Conservation (phyloP, 768 basidiomycete species). For the Clitopilus hobsonii region DNA sequence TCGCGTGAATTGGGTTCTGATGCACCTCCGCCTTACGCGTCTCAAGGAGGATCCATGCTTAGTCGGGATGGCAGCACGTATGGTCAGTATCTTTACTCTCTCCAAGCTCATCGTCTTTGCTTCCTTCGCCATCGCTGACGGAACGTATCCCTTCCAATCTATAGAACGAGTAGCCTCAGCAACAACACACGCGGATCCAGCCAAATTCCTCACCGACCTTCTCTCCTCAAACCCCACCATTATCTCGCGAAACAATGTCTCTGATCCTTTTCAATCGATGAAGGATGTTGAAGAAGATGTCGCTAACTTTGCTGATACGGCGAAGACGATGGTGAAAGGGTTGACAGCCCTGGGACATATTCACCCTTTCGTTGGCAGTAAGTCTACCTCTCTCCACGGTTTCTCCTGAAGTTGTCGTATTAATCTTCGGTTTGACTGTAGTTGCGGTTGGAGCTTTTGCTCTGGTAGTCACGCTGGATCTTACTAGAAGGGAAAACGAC, state of each 20-base stretch:
- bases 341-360: conserved; percentile 27
- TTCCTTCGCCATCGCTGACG: not conserved
- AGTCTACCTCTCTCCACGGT: not conserved
- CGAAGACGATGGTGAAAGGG: conserved; percentile 25
- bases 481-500: conserved; percentile 47
- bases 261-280: not conserved
- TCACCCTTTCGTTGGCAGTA: conserved; percentile 34
- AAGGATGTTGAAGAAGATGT: conserved; percentile 24
- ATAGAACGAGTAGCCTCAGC: not conserved
- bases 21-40: not conserved
- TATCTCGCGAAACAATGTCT: not conserved
- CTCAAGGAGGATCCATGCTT: too few relatives aligned
- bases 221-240: not conserved
- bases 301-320: conserved; percentile 24
- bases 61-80: not conserved
- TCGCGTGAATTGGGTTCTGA: not conserved
- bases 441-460: conserved; percentile 49
- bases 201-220: not conserved
- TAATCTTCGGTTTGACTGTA: too few relatives aligned
- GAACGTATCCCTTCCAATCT: too few relatives aligned
- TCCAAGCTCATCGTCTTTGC: not conserved
- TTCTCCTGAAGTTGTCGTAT: not conserved
- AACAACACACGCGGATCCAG: not conserved
- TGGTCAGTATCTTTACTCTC: not conserved
- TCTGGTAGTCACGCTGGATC: conserved; percentile 41